phyloP scores from a whole-genome alignment of 108 stramenopile genomes.

The Cyclostephanos tholiformis region DNA sequence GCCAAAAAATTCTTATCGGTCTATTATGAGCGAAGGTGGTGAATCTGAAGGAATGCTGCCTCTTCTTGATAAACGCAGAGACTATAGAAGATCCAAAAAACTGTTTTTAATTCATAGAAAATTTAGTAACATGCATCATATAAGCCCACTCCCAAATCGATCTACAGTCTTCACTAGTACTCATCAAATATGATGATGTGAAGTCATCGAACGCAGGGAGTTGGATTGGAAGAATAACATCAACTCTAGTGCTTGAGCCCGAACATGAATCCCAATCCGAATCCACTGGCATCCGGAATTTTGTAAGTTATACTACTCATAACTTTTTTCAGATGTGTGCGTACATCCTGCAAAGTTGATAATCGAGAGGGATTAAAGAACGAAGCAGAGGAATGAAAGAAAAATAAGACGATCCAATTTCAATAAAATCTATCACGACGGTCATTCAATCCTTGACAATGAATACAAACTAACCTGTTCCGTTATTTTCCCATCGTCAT shows the following conservation, averaged over 20 bases:
- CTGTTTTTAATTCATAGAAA: no score
- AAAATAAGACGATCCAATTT: not conserved
- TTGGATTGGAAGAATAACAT: not conserved
- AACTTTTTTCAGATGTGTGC: constrained; percentile 78
- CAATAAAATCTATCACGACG: not conserved
- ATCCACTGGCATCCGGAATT: constrained; percentile 85
- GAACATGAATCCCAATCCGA: constrained; percentile 82
- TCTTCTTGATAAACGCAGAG: no score
- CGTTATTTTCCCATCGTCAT: constrained; percentile 45
- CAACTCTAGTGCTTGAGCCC: constrained; percentile 45
- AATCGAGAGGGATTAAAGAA: not conserved
- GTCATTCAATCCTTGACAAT: not conserved
- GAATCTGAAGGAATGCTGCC: no score
- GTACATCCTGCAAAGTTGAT: constrained; percentile 56
- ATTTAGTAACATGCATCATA: no score
- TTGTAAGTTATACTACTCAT: constrained; percentile 76
- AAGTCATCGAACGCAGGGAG: no score
- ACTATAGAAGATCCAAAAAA: no score
- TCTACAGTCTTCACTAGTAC: no score
- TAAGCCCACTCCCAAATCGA: no score
- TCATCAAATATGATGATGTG: not conserved
- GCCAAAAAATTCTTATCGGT: not conserved
- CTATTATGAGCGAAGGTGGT: not conserved
- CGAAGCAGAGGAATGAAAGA: not conserved
- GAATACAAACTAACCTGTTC: constrained; percentile 6